phyloP scores from a whole-genome alignment of 2,329 filamentous ascomycete genomes.

The Cladophialophora bantiana region DNA sequence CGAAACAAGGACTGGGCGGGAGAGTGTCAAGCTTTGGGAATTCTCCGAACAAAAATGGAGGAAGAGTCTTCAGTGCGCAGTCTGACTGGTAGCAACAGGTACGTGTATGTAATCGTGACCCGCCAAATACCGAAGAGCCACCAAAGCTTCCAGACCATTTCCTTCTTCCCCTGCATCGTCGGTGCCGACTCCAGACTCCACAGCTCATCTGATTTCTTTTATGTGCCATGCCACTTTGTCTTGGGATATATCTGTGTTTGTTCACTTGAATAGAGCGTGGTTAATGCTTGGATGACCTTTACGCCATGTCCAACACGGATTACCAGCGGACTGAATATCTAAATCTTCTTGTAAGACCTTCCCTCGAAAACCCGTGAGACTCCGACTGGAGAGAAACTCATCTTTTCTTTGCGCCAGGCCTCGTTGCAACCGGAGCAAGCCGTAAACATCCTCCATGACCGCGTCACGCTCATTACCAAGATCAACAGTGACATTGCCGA shows the following conservation, averaged over 20 bases:
- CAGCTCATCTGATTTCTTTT: slow-evolving; percentile 12
- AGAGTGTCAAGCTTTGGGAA: background rate
- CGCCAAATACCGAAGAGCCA: slow-evolving; percentile 22
- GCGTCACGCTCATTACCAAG: slow-evolving; percentile 83
- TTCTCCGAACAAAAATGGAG: background rate
- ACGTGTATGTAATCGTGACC: slow-evolving; percentile 20
- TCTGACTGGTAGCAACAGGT: background rate
- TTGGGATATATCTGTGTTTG: slow-evolving; percentile 3
- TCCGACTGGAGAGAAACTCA: slow-evolving; percentile 25
- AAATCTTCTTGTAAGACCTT: slow-evolving; percentile 80
- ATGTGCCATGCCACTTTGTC: slow-evolving; percentile 17
- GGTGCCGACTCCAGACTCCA: slow-evolving; percentile 5
- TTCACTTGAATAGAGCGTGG: slow-evolving; percentile 6
- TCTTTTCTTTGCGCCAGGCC: slow-evolving; percentile 61
- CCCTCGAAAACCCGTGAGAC: slow-evolving; percentile 23
- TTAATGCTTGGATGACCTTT: slow-evolving; percentile 26
- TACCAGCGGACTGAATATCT: slow-evolving; percentile 78
- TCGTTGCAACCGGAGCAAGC: slow-evolving; percentile 82
- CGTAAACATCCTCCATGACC: slow-evolving; percentile 80
- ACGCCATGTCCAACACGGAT: slow-evolving; percentile 26
- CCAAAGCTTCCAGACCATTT: slow-evolving; percentile 24
- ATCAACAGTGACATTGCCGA: slow-evolving; percentile 92
- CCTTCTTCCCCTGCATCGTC: slow-evolving; percentile 6
- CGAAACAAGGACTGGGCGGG: background rate
- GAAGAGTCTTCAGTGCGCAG: background rate